These are phyloP conservation scores for Ophiocordyceps robertsii DNA, from an alignment of 2,329 filamentous ascomycete genomes.

Conservation along the genomic window DNA sequence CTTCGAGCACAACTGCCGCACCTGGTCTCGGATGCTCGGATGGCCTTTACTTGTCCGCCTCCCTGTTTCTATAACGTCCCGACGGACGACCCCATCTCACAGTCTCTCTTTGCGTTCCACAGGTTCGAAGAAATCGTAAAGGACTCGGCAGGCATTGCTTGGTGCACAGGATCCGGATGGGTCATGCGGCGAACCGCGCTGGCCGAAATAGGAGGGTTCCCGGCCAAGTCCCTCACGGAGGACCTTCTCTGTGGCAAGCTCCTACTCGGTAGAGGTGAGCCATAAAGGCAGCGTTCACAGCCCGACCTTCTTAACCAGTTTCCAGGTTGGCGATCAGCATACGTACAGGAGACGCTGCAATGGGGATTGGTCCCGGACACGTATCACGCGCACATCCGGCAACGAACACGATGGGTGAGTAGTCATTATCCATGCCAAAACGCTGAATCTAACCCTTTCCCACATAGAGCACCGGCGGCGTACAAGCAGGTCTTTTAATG, in stretches of 20 bases:
- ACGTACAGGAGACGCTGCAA: not conserved
- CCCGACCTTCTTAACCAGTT: not conserved
- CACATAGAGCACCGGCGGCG: not conserved
- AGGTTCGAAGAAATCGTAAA: not conserved
- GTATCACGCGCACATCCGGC: not conserved
- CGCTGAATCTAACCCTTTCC: not conserved
- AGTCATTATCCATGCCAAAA: not conserved
- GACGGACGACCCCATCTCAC: not conserved
- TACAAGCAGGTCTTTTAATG: not conserved
- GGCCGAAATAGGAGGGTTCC: not conserved
- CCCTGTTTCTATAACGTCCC: not conserved
- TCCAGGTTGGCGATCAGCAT: not conserved
- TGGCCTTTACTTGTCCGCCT: not conserved
- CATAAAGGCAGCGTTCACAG: not conserved
- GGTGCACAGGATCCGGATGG: not conserved
- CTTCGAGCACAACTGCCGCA: not conserved
- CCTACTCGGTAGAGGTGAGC: not conserved
- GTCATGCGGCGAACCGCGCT: not conserved
- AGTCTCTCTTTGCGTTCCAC: not conserved
- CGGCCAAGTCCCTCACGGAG: not conserved
- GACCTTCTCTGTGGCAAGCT: not conserved
- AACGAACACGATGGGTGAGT: not conserved
- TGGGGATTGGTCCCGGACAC: not conserved
- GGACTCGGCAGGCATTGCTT: not conserved
- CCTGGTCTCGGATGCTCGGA: not conserved